phyloP scores from a whole-genome alignment of 768 basidiomycete genomes.

The Phylloporus arenicola region DNA sequence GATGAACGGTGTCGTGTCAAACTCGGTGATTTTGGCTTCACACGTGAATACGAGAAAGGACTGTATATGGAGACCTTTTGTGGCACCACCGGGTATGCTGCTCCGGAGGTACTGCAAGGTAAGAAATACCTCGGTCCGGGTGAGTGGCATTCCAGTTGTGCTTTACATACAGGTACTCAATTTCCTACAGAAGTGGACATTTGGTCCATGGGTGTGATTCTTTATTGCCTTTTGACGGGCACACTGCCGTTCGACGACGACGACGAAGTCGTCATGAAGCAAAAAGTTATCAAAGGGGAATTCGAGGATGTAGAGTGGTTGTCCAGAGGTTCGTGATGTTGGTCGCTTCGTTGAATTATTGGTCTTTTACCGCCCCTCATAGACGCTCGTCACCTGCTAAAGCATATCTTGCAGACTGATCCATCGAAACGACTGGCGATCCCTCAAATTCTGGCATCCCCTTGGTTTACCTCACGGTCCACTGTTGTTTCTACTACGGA shows the following conservation, averaged over 20 bases:
- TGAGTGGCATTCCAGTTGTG: constrained; percentile 29
- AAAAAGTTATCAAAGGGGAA: constrained; percentile 75
- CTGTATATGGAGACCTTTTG: constrained; percentile 87
- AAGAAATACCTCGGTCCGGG: constrained; percentile 89
- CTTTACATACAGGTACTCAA: constrained; percentile 7
- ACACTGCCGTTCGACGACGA: constrained; percentile 90
- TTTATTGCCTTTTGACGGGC: constrained; percentile 86
- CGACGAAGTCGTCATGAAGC: constrained; percentile 76
- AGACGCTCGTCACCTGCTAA: constrained; percentile 87
- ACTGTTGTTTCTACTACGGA: constrained; percentile 2
- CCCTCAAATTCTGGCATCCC: constrained; percentile 76
- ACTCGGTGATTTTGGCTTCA: constrained; percentile 93
- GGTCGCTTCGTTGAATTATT: not conserved
- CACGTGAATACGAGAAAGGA: constrained; percentile 81
- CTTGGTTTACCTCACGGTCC: constrained; percentile 66
- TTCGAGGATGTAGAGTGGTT: constrained; percentile 95
- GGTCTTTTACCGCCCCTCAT: constrained; percentile 10
- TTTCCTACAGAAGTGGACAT: constrained; percentile 77
- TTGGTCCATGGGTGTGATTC: constrained; percentile 91
- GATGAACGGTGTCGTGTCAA: constrained; percentile 91
- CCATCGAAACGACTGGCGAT: constrained; percentile 72
- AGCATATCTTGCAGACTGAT: constrained; percentile 71
- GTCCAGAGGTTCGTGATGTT: constrained; percentile 56
- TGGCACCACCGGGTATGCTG: constrained; percentile 90
- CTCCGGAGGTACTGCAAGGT: constrained; percentile 87